Percentiles rank a stretch among this genome's conserved stretches.
phyloP scores from a whole-genome alignment of 2,329 filamentous ascomycete genomes.

The Sporothrix variecibatus region DNA sequence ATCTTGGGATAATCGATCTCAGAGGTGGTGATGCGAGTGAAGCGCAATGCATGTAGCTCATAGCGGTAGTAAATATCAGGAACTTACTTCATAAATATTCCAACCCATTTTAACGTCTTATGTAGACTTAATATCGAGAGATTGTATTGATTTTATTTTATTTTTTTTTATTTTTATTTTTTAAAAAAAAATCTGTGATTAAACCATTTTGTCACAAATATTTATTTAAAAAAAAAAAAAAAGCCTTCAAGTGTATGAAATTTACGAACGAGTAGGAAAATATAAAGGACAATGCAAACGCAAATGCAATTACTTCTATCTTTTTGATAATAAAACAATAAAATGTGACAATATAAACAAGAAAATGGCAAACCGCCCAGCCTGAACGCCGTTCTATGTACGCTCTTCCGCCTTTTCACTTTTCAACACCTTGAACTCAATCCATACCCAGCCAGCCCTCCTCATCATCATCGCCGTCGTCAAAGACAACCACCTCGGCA shows the following conservation, averaged over 20 bases:
- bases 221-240: neutral
- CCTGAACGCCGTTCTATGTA: slow-evolving; percentile 24
- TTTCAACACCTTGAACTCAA: neutral
- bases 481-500: slow-evolving; percentile 20
- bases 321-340: neutral
- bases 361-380: neutral
- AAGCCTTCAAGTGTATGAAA: neutral
- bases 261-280: neutral
- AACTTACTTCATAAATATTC: too few relatives aligned
- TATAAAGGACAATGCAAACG: neutral
- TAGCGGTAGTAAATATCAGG: neutral
- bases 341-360: slow-evolving; percentile 13
- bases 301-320: slow-evolving; percentile 11
- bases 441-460: slow-evolving; percentile 28
- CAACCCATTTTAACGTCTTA: too few relatives aligned
- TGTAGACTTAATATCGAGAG: too few relatives aligned
- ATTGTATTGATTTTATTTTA: neutral
- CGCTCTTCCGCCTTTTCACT: neutral
- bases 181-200: neutral
- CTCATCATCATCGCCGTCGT: slow-evolving; percentile 28
- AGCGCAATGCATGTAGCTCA: neutral
- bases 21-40: neutral
- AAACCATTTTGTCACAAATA: neutral
- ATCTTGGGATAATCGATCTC: neutral
- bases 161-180: neutral